phyloP scores from a whole-genome alignment of 306 rosid species.

The Gillenia trifoliata region DNA sequence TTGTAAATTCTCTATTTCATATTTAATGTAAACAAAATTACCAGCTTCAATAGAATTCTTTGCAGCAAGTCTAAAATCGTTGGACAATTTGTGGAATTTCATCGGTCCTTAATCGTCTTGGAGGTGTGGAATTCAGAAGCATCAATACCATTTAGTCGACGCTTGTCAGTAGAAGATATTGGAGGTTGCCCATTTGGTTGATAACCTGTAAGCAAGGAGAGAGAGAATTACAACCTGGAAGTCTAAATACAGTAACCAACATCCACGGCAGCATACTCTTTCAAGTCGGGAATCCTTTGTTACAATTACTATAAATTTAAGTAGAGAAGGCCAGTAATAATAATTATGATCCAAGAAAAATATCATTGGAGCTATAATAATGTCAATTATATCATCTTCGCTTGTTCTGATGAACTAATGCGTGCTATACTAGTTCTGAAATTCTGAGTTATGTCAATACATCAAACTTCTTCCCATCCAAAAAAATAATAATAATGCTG shows the following conservation, averaged over 20 bases:
- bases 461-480: too few relatives aligned
- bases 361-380: too few relatives aligned
- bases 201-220: slow-evolving; percentile 27
- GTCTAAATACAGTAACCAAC: background rate
- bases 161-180: slow-evolving; percentile 38
- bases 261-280: background rate
- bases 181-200: slow-evolving; percentile 49
- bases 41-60: slow-evolving; percentile 76
- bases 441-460: too few relatives aligned
- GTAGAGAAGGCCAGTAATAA: too few relatives aligned
- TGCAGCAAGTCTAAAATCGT: slow-evolving; percentile 57
- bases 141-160: slow-evolving; percentile 27
- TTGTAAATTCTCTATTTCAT: background rate
- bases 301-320: background rate
- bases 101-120: slow-evolving; percentile 45
- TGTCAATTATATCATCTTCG: too few relatives aligned
- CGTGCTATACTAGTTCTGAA: too few relatives aligned
- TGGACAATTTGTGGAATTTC: slow-evolving; percentile 57
- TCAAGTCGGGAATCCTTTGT: background rate
- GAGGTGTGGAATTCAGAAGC: slow-evolving; percentile 41
- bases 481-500: too few relatives aligned
- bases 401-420: too few relatives aligned
- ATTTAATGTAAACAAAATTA: slow-evolving; percentile 18
- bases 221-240: background rate
- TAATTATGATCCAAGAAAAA: too few relatives aligned